Evolutionary conservation across 768 basidiomycete genomes (phyloP), one percentile per base, ranked within the genome.

Genomic region (Asterophora parasitica): DNA sequence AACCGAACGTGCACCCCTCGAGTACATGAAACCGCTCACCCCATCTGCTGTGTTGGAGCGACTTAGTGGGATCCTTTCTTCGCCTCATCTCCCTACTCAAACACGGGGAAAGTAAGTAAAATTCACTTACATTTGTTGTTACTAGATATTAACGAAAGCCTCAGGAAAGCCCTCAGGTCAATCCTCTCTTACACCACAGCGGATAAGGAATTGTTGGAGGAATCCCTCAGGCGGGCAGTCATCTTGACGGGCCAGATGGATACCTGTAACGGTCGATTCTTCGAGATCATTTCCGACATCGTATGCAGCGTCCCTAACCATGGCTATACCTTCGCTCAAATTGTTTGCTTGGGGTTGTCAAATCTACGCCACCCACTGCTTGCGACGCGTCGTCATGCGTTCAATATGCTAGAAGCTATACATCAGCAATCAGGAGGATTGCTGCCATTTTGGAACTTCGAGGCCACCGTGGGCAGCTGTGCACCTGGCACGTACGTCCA

Each of bases 401-500:
- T 93, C 63, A 75, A 82, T 54, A 79, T 91, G 57, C 70, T 94
- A 15, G 87, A 88, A 52, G 73, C 76, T 23, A 75, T 85, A 40
- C 85, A 91, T 54, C 77, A 82, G 27, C 81, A 83, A 51, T 73
- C 75, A 4, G 73, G 77, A n/a, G 86, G 86, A 3, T 69, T 84
- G 7, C 67, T 85, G 40, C 72, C 83, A 5, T 78, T 91, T 67
- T 77, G 81, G 6, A 81, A 79, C 49, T 82, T 91, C 44, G 86
- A 91, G 54, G 77, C 88, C 2, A 76, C 83, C 31, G 74, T 89
- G 13, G 77, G 79, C 17, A 92, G 88, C 58, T 70, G 75, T 13
- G 79, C 88, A 4, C 75, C 88, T 1, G 83, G 81, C 53, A 81
- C 88, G 12, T 91, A 93, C 61, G 75, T 87, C 17, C 79, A 87